Evolutionary conservation across 129 eudicot genomes (phyloP).

Genomic region (Arctium lappa): DNA sequence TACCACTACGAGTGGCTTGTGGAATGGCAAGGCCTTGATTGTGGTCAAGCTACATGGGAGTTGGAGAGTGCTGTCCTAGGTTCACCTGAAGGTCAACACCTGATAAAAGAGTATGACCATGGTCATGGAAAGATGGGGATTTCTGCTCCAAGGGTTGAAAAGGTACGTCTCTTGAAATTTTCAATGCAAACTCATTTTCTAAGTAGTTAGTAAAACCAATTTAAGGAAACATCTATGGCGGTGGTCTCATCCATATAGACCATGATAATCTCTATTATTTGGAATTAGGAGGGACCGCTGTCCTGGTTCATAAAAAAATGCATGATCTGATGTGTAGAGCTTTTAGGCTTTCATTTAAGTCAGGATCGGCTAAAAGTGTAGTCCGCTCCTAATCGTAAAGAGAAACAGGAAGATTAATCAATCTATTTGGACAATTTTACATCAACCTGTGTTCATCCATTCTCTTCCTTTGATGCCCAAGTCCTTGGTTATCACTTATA

Average conservation of each 20-base stretch:
- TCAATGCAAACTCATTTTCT: background rate
- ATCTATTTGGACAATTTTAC: background rate
- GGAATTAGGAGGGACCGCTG: background rate
- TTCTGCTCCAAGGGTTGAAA: constrained; percentile 14
- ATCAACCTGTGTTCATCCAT: background rate
- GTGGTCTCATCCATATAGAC: background rate
- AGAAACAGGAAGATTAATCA: background rate
- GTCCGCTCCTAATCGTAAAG: background rate
- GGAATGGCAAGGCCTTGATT: constrained; percentile 52
- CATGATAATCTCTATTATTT: background rate
- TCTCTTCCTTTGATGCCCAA: background rate
- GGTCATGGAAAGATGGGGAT: constrained; percentile 28
- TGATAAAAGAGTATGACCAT: constrained; percentile 36
- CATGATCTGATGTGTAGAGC: background rate
- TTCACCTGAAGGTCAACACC: constrained; percentile 38
- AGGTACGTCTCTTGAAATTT: constrained; percentile 28
- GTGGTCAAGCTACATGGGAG: constrained; percentile 56
- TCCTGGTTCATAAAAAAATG: background rate
- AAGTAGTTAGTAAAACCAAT: background rate
- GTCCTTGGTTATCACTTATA: background rate
- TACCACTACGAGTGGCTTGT: constrained; percentile 58
- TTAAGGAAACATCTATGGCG: background rate
- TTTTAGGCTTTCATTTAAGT: background rate
- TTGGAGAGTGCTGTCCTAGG: constrained; percentile 40
- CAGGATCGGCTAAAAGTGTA: background rate